phyloP scores from a whole-genome alignment of 2,329 filamentous ascomycete genomes.

The Aspergillus japonicus region DNA sequence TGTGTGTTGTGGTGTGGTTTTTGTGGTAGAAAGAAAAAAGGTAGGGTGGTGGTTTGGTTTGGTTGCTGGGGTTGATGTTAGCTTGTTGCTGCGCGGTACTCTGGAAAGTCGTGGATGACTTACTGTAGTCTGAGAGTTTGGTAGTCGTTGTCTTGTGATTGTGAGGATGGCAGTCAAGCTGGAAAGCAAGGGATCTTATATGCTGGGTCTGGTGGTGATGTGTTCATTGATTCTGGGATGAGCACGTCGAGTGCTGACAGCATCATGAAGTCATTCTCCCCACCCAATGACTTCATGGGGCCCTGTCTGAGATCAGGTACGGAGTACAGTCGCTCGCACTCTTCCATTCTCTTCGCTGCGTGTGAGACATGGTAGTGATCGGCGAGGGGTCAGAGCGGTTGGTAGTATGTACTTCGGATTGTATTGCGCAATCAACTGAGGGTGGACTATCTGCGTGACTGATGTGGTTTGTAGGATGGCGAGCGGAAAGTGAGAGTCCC shows the following conservation, averaged over 20 bases:
- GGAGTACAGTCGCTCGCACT: neutral
- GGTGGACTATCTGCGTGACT: no score
- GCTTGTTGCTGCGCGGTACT: no score
- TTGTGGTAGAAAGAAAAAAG: neutral
- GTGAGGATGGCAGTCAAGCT: neutral
- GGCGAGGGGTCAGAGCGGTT: neutral
- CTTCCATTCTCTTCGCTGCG: neutral
- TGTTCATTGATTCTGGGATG: conserved; percentile 8
- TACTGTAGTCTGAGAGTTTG: neutral
- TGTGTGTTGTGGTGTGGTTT: conserved; percentile 13
- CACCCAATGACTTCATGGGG: conserved; percentile 29
- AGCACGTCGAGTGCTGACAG: conserved; percentile 20
- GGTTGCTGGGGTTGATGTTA: no score
- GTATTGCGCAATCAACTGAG: neutral
- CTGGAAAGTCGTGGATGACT: neutral
- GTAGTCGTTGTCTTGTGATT: neutral
- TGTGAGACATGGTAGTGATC: neutral
- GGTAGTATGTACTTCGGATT: neutral
- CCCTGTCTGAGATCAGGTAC: neutral
- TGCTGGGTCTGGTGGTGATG: neutral
- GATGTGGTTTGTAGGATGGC: no score
- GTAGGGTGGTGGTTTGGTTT: neutral
- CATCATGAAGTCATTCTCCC: conserved; percentile 36
- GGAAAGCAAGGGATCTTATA: neutral
- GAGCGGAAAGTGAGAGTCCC: neutral